Conservation (phyloP, 73 alveolate genomes). For the Paramecium sonneborni region DNA sequence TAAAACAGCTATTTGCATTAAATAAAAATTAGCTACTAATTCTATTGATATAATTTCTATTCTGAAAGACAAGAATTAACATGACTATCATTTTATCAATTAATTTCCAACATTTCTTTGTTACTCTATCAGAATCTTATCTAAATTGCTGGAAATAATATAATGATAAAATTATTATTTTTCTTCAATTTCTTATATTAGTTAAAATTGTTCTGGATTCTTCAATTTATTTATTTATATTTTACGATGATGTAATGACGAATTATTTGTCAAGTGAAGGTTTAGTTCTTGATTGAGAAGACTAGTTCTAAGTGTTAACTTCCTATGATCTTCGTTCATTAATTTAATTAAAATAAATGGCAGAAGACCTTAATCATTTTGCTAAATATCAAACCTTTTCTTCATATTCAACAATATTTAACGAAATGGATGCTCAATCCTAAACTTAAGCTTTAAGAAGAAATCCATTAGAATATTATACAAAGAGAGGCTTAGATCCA, state of each 20-base stretch:
- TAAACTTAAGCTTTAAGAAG: not conserved
- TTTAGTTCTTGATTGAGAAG: not conserved
- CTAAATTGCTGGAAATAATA: not conserved
- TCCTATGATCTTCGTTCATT: not conserved
- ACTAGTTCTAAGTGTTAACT: not conserved
- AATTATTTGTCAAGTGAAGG: not conserved
- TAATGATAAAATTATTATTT: not conserved
- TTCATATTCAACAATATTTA: not conserved
- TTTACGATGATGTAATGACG: not conserved
- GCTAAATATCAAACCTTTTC: not conserved
- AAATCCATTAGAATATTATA: slow-evolving; percentile 21
- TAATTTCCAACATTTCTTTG: not conserved
- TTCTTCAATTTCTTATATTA: not conserved
- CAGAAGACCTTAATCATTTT: slow-evolving; percentile 22
- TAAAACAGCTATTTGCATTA: no score
- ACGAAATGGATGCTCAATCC: not conserved
- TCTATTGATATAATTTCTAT: no score
- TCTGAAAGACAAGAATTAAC: no score
- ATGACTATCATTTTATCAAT: not conserved
- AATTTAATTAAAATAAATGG: not conserved
- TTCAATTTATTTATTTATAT: not conserved
- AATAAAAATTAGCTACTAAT: no score
- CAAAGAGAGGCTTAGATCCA: not conserved
- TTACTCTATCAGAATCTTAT: not conserved
- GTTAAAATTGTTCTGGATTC: not conserved